Percentiles rank a stretch among this genome's conserved stretches.
These are phyloP conservation scores for Aspergillus amoenus DNA, from an alignment of 2,329 filamentous ascomycete species.

Conservation along the genomic window DNA sequence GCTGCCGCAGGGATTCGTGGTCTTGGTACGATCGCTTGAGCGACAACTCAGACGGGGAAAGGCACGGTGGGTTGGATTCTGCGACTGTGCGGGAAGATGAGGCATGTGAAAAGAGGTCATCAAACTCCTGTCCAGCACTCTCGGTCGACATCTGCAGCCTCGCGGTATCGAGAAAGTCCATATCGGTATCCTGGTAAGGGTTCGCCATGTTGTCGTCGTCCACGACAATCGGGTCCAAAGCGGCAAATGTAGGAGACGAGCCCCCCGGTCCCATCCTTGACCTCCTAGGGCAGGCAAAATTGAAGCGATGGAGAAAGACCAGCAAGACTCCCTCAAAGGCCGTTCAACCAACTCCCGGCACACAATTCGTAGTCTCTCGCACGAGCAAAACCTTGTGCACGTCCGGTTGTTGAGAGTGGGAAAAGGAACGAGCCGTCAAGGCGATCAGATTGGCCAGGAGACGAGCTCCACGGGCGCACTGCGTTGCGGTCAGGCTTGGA, in stretches of 20 bases:
- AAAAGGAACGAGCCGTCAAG: neutral
- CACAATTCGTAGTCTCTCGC: neutral
- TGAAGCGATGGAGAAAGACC: slow-evolving; percentile 10
- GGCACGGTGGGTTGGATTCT: slow-evolving; percentile 28
- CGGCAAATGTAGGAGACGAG: slow-evolving; percentile 39
- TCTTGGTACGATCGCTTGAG: slow-evolving; percentile 31
- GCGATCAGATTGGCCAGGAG: slow-evolving; percentile 8
- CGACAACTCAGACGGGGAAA: slow-evolving; percentile 30
- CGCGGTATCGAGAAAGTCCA: slow-evolving; percentile 44
- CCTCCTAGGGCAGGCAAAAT: slow-evolving; percentile 4
- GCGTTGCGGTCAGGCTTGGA: neutral
- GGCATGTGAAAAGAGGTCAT: slow-evolving; percentile 40
- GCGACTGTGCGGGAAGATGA: slow-evolving; percentile 31
- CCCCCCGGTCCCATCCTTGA: slow-evolving; percentile 38
- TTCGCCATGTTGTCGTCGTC: slow-evolving; percentile 46
- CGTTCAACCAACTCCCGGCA: slow-evolving; percentile 6
- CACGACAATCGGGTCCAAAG: slow-evolving; percentile 42
- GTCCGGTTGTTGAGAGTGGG: neutral
- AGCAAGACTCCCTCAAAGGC: slow-evolving; percentile 8
- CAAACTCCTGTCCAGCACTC: slow-evolving; percentile 42
- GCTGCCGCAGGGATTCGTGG: slow-evolving; percentile 34
- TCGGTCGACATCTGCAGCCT: slow-evolving; percentile 37
- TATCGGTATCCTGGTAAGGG: slow-evolving; percentile 40
- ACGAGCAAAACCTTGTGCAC: neutral
- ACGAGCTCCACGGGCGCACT: slow-evolving; percentile 10